phyloP scores from a whole-genome alignment of 164 flowering plant genomes.

The Aristolochia fimbriata region DNA sequence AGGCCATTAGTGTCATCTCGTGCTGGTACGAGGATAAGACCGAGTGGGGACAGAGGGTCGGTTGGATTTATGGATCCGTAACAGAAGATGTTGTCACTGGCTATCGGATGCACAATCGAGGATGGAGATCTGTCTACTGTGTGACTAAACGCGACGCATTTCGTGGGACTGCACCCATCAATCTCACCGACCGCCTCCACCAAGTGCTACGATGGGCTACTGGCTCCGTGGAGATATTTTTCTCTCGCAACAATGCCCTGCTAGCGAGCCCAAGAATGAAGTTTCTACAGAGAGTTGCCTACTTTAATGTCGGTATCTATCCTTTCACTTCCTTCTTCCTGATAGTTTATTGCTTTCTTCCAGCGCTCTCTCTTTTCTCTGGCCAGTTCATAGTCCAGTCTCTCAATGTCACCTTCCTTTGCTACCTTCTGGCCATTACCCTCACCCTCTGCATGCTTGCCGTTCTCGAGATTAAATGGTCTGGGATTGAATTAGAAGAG shows the following conservation, averaged over 20 bases:
- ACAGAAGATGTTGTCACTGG: constrained; percentile 86
- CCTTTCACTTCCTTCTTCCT: constrained; percentile 72
- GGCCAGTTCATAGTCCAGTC: constrained; percentile 64
- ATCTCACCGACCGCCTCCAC: constrained; percentile 70
- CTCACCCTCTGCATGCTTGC: constrained; percentile 44
- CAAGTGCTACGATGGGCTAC: constrained; percentile 85
- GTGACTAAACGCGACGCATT: constrained; percentile 70
- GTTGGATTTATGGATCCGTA: constrained; percentile 84
- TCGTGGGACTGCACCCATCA: constrained; percentile 76
- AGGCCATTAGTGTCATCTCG: constrained; percentile 67
- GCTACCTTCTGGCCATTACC: constrained; percentile 44
- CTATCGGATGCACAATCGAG: constrained; percentile 82
- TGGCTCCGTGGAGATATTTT: constrained; percentile 79
- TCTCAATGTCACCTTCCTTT: constrained; percentile 35
- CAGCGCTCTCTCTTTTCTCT: constrained; percentile 68
- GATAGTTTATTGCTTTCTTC: constrained; percentile 71
- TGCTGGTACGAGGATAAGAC: constrained; percentile 86
- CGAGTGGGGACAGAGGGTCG: constrained; percentile 78
- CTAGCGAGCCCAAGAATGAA: constrained; percentile 37
- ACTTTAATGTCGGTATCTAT: constrained; percentile 62
- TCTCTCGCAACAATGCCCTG: constrained; percentile 68
- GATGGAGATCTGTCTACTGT: constrained; percentile 73
- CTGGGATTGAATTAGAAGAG: constrained; percentile 60
- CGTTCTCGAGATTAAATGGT: constrained; percentile 62
- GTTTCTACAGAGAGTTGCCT: constrained; percentile 61